phyloP scores from a whole-genome alignment of 2,329 filamentous ascomycete species.

The Nigrospora osmanthi region DNA sequence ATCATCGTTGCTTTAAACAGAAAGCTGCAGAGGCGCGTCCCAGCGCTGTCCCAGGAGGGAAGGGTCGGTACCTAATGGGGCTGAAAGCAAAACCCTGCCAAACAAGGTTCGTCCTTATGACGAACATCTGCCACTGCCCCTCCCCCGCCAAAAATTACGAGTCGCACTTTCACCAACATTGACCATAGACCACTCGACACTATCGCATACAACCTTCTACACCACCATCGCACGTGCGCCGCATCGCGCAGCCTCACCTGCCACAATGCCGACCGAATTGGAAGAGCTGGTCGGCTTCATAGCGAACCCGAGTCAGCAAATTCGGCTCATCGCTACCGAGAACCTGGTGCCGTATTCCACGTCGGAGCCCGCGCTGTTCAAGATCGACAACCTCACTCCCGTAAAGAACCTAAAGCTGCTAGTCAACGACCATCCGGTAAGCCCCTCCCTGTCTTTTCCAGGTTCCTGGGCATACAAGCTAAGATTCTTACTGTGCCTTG shows the following conservation, averaged over 20 bases:
- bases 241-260: too few species aligned
- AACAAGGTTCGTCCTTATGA: too few species aligned
- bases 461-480: background rate
- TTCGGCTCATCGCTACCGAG: conserved; percentile 78
- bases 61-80: too few species aligned
- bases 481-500: background rate
- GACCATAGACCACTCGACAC: too few species aligned
- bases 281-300: conserved; percentile 93
- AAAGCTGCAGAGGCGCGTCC: too few species aligned
- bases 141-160: background rate
- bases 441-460: conserved; percentile 18
- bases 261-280: conserved; percentile 64
- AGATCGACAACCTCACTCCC: conserved; percentile 67
- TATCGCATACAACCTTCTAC: too few species aligned
- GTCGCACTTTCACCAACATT: too few species aligned
- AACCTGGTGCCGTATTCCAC: conserved; percentile 79
- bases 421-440: conserved; percentile 72
- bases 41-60: too few species aligned
- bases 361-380: conserved; percentile 73
- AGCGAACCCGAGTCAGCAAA: conserved; percentile 83
- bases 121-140: background rate
- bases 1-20: too few species aligned
- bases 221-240: too few species aligned
- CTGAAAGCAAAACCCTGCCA: too few species aligned
- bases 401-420: conserved; percentile 83